Evolutionary conservation across 805 yeast species (phyloP), one percentile per base, ranked within the genome.

Genomic region (Metschnikowia santaceciliae): DNA sequence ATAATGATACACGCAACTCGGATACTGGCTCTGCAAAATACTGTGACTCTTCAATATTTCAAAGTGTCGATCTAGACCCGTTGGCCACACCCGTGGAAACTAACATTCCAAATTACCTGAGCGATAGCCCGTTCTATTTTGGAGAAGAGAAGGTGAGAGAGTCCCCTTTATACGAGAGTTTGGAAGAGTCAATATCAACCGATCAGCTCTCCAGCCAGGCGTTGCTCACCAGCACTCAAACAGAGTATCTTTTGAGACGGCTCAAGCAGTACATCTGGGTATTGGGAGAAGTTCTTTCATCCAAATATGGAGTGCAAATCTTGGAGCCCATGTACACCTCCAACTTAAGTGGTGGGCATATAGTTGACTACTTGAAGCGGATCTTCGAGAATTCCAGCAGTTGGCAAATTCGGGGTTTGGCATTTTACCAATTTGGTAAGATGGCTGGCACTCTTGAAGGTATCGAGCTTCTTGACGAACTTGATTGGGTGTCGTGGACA

Each of bases 231-330:
- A 42, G 20, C n/a, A 20, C 38, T 19, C 46, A 42, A 14, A 48
- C 45, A 2, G 67, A 68, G 17, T 52, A 49, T 32, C 42, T 49
- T 15, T 32, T 59, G 15, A 52, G 47, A 15, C 77, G 76, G 54
- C 65, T 92, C 23, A 89, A 88, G 61, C 88, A 91, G 10, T 80
- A 86, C 33, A 60, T 92, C 34, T 92, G 97, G 97, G 84, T 95
- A 1, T 74, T 89, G 33, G 97, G 97, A 0, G 83, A 84, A 59
- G 82, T 91, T 32, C 91, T 91, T 1, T 80, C 90, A 0, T 80
- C 90, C 1, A 78, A 78, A 8, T 69, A 77, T 47, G 97, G 97
- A 0, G 82, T 86, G 20, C 74, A 70, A 48, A 54, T 73, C 7
- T 54, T 74, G 7, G 74, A 70, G 48, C 71, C 74, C 2, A 52